A percentile compares a stretch with the other conserved stretches of the same genome.
Conservation (phyloP, 1,284 basidiomycete species). For the Termitomyces sp. region DNA sequence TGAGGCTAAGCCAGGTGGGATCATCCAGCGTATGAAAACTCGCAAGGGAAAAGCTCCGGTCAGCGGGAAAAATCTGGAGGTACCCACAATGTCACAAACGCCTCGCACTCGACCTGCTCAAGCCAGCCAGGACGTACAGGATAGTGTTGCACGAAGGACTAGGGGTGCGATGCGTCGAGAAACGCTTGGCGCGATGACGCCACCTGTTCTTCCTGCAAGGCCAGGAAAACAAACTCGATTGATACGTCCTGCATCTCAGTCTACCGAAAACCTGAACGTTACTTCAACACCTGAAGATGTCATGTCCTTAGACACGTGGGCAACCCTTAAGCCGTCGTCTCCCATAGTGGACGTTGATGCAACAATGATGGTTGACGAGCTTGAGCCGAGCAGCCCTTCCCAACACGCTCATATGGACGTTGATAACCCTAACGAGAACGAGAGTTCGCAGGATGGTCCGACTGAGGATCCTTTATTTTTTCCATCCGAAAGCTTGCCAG, state of each 20-base stretch:
- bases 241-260: conserved; percentile 5
- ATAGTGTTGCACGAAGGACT: conserved; percentile 12
- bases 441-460: conserved; percentile 9
- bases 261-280: conserved; percentile 1
- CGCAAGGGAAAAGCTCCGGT: conserved; percentile 5
- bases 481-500: conserved; percentile 37
- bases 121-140: conserved; percentile 7
- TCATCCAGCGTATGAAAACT: conserved; percentile 15
- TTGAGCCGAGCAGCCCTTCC: conserved; percentile 25
- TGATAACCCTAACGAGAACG: conserved; percentile 4
- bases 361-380: conserved; percentile 28
- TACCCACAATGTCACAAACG: not conserved
- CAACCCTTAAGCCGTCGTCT: conserved; percentile 22
- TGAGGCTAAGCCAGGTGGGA: conserved; percentile 1
- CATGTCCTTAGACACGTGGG: conserved; percentile 23
- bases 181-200: conserved; percentile 9
- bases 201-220: conserved; percentile 6
- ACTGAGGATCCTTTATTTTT: conserved; percentile 35
- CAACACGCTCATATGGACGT: conserved; percentile 6
- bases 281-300: conserved; percentile 9
- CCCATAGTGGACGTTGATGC: conserved; percentile 22
- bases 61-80: not conserved
- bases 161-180: conserved; percentile 13
- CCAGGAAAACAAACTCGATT: conserved; percentile 9
- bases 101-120: not conserved